Conservation (phyloP, 176 grass and related monocot species). For the Raddia distichophylla region DNA sequence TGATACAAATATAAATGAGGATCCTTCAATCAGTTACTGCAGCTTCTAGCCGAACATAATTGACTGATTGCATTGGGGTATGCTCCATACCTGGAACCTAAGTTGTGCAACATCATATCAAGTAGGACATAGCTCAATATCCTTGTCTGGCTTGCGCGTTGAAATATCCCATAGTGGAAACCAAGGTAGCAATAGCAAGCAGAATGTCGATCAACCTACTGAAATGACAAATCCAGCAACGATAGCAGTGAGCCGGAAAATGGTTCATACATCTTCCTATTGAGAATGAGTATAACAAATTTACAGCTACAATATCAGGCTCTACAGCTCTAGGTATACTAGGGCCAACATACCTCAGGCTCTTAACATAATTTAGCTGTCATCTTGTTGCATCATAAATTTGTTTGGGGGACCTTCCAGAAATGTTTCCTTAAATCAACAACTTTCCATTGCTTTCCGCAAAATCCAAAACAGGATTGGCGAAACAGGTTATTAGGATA, state of each 20-base stretch:
- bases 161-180: too few relatives aligned
- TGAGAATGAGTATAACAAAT: neutral
- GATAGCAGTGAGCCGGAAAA: neutral
- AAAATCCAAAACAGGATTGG: conserved; percentile 16
- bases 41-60: too few relatives aligned
- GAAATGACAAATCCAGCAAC: too few relatives aligned
- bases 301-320: conserved; percentile 27
- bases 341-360: neutral
- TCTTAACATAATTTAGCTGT: conserved; percentile 16
- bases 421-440: neutral
- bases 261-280: neutral
- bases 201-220: too few relatives aligned
- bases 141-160: too few relatives aligned
- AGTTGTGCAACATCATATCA: too few relatives aligned
- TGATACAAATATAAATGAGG: too few relatives aligned
- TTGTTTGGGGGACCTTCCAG: neutral
- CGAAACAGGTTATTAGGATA: neutral
- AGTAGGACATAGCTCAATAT: too few relatives aligned
- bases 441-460: neutral
- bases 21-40: too few relatives aligned
- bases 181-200: too few relatives aligned
- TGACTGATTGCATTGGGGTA: too few relatives aligned
- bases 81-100: too few relatives aligned
- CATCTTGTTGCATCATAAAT: neutral
- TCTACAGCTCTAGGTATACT: conserved; percentile 9